These are phyloP conservation scores for Teratosphaeria destructans DNA, from an alignment of 2,329 filamentous ascomycete species.

Conservation along the genomic window DNA sequence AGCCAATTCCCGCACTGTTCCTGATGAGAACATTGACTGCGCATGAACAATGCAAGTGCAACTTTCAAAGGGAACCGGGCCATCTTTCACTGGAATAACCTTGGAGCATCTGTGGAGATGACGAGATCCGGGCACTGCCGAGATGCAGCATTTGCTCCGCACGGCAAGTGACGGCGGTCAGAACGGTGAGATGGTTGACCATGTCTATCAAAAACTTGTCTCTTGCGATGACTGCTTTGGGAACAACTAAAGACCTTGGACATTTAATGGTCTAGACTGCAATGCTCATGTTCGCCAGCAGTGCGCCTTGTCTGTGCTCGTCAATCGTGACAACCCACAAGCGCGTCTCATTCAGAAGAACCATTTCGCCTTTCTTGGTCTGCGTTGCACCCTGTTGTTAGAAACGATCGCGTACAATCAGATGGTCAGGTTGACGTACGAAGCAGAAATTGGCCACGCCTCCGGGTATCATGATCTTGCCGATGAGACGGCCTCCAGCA, in stretches of 20 bases:
- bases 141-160: neutral
- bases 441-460: constrained; percentile 26
- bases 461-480: constrained; percentile 46
- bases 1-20: neutral
- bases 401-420: neutral
- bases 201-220: neutral
- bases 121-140: neutral
- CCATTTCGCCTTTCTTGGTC: constrained; percentile 15
- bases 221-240: neutral
- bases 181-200: neutral
- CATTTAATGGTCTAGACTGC: constrained; percentile 3
- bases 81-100: neutral
- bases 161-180: neutral
- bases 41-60: too few relatives aligned
- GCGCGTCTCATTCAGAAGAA: constrained; percentile 17
- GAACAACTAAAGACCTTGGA: neutral
- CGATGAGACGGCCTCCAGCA: constrained; percentile 39
- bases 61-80: too few relatives aligned
- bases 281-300: constrained; percentile 19
- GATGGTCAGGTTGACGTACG: neutral
- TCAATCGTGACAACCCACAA: constrained; percentile 16
- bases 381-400: neutral
- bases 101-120: neutral
- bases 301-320: constrained; percentile 12
- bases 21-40: too few relatives aligned